phyloP scores from a whole-genome alignment of 2,329 filamentous ascomycete species.

The Dothiorella sarmentorum region DNA sequence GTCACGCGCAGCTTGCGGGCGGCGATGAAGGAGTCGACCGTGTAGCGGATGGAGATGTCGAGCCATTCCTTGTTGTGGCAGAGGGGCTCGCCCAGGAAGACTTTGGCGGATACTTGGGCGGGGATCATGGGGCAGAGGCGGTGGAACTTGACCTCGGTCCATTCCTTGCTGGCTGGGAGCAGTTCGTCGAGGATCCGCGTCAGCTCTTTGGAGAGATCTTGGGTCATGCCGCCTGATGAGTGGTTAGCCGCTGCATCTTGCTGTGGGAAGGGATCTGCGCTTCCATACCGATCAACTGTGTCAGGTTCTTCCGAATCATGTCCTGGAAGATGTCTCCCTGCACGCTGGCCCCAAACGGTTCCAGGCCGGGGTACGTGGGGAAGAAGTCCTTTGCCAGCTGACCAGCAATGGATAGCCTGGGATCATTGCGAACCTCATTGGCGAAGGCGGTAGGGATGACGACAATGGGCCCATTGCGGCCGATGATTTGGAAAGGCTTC shows the following conservation, averaged over 20 bases:
- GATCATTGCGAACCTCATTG: not conserved
- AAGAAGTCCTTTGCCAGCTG: constrained; percentile 7
- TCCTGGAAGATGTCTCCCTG: not conserved
- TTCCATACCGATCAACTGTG: not conserved
- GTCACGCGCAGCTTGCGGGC: constrained; percentile 33
- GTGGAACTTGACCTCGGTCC: constrained; percentile 26
- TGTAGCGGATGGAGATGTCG: constrained; percentile 33
- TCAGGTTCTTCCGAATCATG: constrained; percentile 1
- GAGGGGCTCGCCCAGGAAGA: constrained; percentile 37
- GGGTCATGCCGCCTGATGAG: not conserved
- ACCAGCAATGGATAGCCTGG: not conserved
- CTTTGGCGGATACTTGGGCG: constrained; percentile 29
- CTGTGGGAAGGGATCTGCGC: not conserved
- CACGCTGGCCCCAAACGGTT: not conserved
- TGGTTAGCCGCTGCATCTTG: not conserved
- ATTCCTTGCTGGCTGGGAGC: constrained; percentile 8
- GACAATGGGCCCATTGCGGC: not conserved
- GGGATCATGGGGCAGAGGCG: constrained; percentile 39
- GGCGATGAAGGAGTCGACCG: constrained; percentile 35
- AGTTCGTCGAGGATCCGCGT: not conserved
- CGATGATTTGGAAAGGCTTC: not conserved
- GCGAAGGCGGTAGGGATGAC: not conserved
- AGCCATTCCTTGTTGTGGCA: constrained; percentile 42
- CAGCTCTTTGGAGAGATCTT: not conserved
- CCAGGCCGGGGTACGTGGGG: not conserved